Evolutionary conservation across 495 filamentous ascomycete genomes (phyloP).

Genomic region (Aspergillus campestris): DNA sequence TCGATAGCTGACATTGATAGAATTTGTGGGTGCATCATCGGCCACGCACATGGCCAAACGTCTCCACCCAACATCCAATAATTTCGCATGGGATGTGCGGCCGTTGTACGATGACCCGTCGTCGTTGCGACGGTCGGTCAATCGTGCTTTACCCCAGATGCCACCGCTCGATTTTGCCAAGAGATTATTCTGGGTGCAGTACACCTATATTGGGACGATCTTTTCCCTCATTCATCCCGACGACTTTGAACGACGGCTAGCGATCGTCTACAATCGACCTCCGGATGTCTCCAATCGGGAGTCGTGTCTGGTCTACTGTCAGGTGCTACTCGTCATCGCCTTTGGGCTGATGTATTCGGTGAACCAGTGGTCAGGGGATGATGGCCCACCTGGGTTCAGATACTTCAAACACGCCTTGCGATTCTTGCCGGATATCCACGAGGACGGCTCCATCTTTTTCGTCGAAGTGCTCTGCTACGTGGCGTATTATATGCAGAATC

Average conservation of each 20-base stretch:
- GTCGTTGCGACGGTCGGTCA: constrained; percentile 22
- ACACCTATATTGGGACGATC: constrained; percentile 44
- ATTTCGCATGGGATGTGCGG: constrained; percentile 33
- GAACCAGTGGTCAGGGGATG: constrained; percentile 41
- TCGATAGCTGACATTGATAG: constrained; percentile 8
- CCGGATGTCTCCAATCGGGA: constrained; percentile 26
- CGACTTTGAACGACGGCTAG: constrained; percentile 35
- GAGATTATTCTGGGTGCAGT: constrained; percentile 39
- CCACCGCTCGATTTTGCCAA: constrained; percentile 39
- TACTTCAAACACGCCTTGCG: constrained; percentile 41
- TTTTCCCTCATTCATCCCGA: constrained; percentile 38
- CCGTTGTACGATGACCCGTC: constrained; percentile 31
- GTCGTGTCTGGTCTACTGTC: constrained; percentile 28
- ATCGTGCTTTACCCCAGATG: constrained; percentile 22
- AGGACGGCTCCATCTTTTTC: constrained; percentile 42
- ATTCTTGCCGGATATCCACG: constrained; percentile 42
- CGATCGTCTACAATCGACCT: constrained; percentile 29
- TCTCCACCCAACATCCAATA: constrained; percentile 24
- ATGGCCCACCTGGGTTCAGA: constrained; percentile 42
- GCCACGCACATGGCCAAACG: constrained; percentile 28
- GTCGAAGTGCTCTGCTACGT: constrained; percentile 43
- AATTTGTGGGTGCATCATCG: constrained; percentile 28
- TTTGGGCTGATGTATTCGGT: constrained; percentile 46
- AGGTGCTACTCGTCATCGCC: constrained; percentile 38
- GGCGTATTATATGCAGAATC: constrained; percentile 46